phyloP scores from a whole-genome alignment of 169 alveolate genomes.

The Plasmodium sp. region DNA sequence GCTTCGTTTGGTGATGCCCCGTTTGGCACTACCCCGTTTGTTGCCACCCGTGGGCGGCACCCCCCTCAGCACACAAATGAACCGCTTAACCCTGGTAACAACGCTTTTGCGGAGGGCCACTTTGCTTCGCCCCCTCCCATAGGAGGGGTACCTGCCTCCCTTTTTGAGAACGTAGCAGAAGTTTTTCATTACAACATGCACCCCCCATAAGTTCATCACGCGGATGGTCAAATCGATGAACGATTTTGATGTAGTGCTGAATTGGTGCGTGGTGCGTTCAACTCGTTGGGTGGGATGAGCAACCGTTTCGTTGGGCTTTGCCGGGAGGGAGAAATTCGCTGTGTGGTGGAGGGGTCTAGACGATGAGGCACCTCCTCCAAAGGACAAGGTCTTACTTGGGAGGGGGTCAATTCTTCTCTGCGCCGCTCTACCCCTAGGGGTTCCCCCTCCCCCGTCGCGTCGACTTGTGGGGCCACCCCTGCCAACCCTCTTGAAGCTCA shows the following conservation, averaged over 20 bases:
- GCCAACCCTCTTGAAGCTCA: neutral
- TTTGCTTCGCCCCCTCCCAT: neutral
- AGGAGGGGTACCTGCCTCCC: neutral
- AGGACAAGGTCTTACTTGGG: neutral
- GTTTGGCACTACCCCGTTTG: neutral
- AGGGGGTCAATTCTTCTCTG: neutral
- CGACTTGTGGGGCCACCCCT: no score
- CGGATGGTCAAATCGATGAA: slow-evolving; percentile 36
- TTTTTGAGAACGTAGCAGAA: neutral
- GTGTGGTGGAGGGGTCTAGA: neutral
- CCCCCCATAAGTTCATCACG: slow-evolving; percentile 47
- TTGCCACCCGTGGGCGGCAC: neutral
- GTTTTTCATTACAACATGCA: neutral
- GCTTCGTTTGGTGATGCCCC: neutral
- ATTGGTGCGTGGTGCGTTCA: neutral
- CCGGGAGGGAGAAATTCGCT: neutral
- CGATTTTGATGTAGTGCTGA: slow-evolving; percentile 37
- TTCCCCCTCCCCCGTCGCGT: neutral
- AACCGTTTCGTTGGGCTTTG: neutral
- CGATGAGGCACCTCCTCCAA: neutral
- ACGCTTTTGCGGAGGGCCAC: neutral
- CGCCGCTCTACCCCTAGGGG: neutral
- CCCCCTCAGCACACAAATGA: neutral
- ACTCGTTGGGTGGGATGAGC: neutral
- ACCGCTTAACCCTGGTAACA: neutral